Percentiles rank a stretch among this genome's conserved stretches.
Evolutionary conservation across 2,329 filamentous ascomycete genomes (phyloP).

Genomic region (Apiospora hydei): DNA sequence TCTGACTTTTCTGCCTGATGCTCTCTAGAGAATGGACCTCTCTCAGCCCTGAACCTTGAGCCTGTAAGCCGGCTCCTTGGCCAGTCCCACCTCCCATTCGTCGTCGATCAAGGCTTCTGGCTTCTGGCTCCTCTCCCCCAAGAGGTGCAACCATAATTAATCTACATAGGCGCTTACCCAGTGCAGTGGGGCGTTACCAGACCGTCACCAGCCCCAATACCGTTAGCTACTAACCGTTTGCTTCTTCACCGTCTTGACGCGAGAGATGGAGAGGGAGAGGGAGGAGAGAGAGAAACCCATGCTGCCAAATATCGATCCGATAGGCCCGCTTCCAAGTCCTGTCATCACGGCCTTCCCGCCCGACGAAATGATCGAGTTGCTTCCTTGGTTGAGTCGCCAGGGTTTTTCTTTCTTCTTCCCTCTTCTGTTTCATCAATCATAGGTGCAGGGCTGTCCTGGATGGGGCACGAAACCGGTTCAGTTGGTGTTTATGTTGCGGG

Average conservation of each 20-base stretch:
- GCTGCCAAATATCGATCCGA: constrained; percentile 5
- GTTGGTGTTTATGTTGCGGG: constrained; percentile 15
- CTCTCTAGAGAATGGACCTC: constrained; percentile 14
- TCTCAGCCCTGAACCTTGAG: constrained; percentile 19
- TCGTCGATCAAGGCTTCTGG: constrained; percentile 5
- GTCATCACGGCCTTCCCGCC: constrained; percentile 16
- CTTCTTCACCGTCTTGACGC: constrained; percentile 5
- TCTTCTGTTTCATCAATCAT: neutral
- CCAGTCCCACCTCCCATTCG: constrained; percentile 8
- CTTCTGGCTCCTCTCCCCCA: neutral
- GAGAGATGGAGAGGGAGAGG: neutral
- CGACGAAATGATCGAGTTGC: constrained; percentile 9
- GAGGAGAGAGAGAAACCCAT: neutral
- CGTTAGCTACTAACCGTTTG: constrained; percentile 1
- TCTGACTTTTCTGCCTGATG: constrained; percentile 7
- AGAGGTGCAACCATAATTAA: neutral
- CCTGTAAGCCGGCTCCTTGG: constrained; percentile 8
- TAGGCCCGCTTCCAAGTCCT: constrained; percentile 20
- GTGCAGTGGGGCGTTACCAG: constrained; percentile 13
- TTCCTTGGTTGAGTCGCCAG: neutral
- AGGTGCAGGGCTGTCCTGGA: neutral
- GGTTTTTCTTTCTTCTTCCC: neutral
- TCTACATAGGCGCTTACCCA: neutral
- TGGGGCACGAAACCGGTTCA: constrained; percentile 6
- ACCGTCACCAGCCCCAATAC: constrained; percentile 4